A percentile compares a stretch with the other conserved stretches of the same genome.
These are phyloP conservation scores for Rhododendron mucronatum DNA, from an alignment of 148 eudicot species.

Conservation along the genomic window DNA sequence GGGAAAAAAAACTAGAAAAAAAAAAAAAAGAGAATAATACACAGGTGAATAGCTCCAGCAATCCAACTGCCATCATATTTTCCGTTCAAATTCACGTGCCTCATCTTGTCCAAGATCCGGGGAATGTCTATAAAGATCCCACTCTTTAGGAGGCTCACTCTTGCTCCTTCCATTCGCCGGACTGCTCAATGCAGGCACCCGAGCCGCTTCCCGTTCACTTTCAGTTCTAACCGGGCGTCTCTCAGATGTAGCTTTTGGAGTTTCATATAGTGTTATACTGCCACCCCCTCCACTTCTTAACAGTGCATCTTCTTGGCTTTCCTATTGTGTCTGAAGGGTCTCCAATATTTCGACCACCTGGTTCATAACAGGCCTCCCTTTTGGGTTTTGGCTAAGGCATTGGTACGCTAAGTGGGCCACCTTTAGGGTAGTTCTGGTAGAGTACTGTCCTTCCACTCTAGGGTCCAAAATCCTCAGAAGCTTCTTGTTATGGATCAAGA, in stretches of 20 bases:
- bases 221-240: constrained; percentile 17
- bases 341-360: constrained; percentile 73
- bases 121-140: constrained; percentile 27
- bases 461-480: constrained; percentile 59
- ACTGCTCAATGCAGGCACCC: constrained; percentile 14
- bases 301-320: constrained; percentile 30
- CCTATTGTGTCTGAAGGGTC: constrained; percentile 44
- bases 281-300: constrained; percentile 35
- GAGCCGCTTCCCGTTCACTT: constrained; percentile 17
- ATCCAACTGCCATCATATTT: too few relatives aligned
- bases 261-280: constrained; percentile 47
- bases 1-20: too few relatives aligned
- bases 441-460: constrained; percentile 73
- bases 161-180: constrained; percentile 35
- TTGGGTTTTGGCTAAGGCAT: constrained; percentile 79
- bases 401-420: constrained; percentile 69
- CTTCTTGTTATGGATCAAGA: constrained; percentile 60
- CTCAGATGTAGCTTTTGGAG: constrained; percentile 23
- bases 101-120: constrained; percentile 16
- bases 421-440: constrained; percentile 50
- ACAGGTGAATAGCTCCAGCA: too few relatives aligned
- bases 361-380: constrained; percentile 71
- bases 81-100: too few relatives aligned
- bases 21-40: too few relatives aligned
- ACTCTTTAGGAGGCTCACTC: constrained; percentile 49